Evolutionary conservation across 140 eudicot genomes (phyloP).

Genomic region (Ambrosia hybrid): DNA sequence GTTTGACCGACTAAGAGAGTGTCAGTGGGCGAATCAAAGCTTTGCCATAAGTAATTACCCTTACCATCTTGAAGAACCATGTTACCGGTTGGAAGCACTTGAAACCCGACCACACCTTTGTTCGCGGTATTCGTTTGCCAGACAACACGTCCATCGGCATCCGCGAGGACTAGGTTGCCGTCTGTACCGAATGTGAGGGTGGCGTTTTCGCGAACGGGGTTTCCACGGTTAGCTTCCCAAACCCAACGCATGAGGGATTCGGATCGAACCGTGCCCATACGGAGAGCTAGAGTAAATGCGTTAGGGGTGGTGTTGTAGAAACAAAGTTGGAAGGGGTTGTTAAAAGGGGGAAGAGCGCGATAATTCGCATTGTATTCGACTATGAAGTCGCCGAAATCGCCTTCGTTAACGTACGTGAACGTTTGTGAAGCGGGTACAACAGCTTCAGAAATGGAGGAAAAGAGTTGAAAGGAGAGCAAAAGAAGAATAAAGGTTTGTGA

Average conservation of each 20-base stretch:
- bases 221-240: constrained; percentile 68
- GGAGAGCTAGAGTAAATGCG: constrained; percentile 49
- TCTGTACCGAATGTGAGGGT: too few species aligned
- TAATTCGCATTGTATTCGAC: constrained; percentile 56
- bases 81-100: constrained; percentile 59
- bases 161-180: constrained; percentile 56
- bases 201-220: constrained; percentile 57
- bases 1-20: constrained; percentile 57
- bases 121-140: constrained; percentile 60
- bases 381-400: constrained; percentile 49
- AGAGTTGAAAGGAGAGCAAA: constrained; percentile 1
- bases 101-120: constrained; percentile 53
- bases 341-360: constrained; percentile 30
- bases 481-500: neutral
- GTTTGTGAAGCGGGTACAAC: constrained; percentile 46
- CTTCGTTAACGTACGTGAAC: constrained; percentile 47
- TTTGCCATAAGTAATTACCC: too few species aligned
- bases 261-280: constrained; percentile 41
- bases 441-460: constrained; percentile 28
- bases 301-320: constrained; percentile 66
- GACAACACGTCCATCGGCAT: constrained; percentile 44
- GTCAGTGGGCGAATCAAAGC: constrained; percentile 52
- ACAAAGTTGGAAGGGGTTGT: constrained; percentile 55
- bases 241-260: constrained; percentile 53
- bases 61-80: constrained; percentile 56